Base-by-base conservation (phyloP, 2,329 filamentous ascomycete species). In the Phoma sp. region DNA sequence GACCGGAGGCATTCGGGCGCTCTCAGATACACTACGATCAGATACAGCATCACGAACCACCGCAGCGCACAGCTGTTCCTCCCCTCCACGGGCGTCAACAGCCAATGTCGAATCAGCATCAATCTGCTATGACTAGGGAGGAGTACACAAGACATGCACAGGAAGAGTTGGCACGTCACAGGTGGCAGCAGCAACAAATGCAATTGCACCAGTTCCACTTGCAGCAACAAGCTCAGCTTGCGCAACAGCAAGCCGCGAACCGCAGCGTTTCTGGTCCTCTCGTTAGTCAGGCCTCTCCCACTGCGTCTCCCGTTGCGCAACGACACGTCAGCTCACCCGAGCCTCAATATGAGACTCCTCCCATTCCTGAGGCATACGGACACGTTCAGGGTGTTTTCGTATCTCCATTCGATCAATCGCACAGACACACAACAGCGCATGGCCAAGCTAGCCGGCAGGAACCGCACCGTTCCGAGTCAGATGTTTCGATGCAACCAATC, bases 291-390 rank as follows among this genome's bases (percentile, higher is more conserved):
- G 24, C 47, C 30, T 46, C 52, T 6, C 55, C 58, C 10, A 39
- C 55, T 44, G 47, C 52, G 7, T 50, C 55, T 4, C 55, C 65
- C 3, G 24, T 51, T 29, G 49, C 59, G 11, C 65, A 69, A 45
- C 63, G 65, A 33, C 62, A 60, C 27, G 57, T 62, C 1, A 65
- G 59, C 41, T 61, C 63, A 23, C 60, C 65, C 25, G 72, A 74
- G 35, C 71, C 71, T 5, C 67, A 58, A 29, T 74, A 75, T 40
- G 70, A 75, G 14, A 71, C 70, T 4, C 70, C 71, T 43, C 67
- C 67, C 13, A 73, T 75, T 43, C 72, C 72, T 29, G 69, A 67
- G 18, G 71, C 72, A 9, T 75, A 75, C 39, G 68, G 45, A 27
- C 70, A 66, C 43, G 72, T 72, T 6, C 65, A 62, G 38, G 68